Evolutionary conservation across 768 basidiomycete genomes (phyloP).

Genomic region (Tylopilus felleus): DNA sequence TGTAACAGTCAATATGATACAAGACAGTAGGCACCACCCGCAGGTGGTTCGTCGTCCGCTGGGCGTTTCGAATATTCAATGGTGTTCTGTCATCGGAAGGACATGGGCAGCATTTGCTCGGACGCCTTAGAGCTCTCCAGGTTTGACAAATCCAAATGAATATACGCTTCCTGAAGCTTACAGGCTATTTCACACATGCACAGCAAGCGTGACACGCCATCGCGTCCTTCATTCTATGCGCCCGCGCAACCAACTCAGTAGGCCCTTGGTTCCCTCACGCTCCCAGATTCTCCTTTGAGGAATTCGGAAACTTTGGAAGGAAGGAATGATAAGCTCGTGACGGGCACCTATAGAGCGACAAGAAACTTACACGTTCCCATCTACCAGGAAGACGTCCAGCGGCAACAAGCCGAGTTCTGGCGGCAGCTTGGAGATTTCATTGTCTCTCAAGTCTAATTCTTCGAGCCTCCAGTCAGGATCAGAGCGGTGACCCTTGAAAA

Average conservation of each 20-base stretch:
- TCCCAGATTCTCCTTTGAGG: conserved; percentile 83
- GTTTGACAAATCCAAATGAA: neutral
- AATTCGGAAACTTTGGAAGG: conserved; percentile 62
- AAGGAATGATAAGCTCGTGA: neutral
- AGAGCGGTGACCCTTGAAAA: conserved; percentile 62
- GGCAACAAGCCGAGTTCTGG: conserved; percentile 71
- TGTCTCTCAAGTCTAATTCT: conserved; percentile 80
- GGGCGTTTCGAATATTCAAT: too few species aligned
- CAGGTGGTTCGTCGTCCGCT: too few species aligned
- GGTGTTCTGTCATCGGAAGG: too few species aligned
- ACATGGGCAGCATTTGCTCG: too few species aligned
- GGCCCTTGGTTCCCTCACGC: conserved; percentile 78
- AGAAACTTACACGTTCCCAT: conserved; percentile 71
- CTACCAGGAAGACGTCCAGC: conserved; percentile 78
- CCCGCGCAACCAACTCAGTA: conserved; percentile 75
- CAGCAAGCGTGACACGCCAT: neutral
- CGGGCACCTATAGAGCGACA: neutral
- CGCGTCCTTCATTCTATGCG: conserved; percentile 51
- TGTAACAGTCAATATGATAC: too few species aligned
- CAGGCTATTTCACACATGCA: conserved; percentile 4
- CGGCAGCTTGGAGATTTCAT: conserved; percentile 68
- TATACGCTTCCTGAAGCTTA: neutral
- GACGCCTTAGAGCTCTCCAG: neutral
- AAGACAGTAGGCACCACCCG: too few species aligned
- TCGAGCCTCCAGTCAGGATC: conserved; percentile 73